Evolutionary conservation across 305 asterid species (phyloP).

Genomic region (Withania somnifera): DNA sequence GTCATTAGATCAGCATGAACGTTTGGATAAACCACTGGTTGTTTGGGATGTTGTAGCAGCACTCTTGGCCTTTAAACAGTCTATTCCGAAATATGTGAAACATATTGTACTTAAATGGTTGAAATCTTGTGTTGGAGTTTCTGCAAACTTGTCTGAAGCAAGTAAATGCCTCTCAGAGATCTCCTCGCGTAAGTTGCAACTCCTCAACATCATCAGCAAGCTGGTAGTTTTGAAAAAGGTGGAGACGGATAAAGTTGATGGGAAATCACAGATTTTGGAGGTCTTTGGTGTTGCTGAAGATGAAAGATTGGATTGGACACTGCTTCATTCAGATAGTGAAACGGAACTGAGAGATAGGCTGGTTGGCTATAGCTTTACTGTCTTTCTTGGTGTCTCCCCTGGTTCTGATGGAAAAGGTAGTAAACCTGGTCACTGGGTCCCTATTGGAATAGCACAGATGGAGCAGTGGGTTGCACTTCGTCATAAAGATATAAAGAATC

Average conservation of each 20-base stretch:
- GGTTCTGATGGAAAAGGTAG: conserved; percentile 10
- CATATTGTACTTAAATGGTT: conserved; percentile 53
- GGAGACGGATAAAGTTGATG: conserved; percentile 13
- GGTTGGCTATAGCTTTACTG: conserved; percentile 36
- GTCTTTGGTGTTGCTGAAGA: conserved; percentile 19
- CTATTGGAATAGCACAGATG: conserved; percentile 61
- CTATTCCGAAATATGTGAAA: conserved; percentile 37
- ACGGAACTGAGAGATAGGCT: conserved; percentile 75
- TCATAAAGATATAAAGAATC: conserved; percentile 28
- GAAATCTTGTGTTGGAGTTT: conserved; percentile 28
- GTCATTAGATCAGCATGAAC: conserved; percentile 45
- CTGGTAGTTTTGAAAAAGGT: conserved; percentile 39
- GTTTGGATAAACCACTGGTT: conserved; percentile 38
- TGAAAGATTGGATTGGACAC: conserved; percentile 39
- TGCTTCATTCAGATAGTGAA: conserved; percentile 46
- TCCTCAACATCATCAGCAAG: conserved; percentile 54
- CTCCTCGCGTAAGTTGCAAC: conserved; percentile 62
- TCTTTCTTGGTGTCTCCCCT: conserved; percentile 19
- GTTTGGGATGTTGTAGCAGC: conserved; percentile 69
- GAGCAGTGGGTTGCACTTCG: conserved; percentile 55
- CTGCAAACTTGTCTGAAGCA: conserved; percentile 27
- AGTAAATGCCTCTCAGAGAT: conserved; percentile 29
- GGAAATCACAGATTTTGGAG: conserved; percentile 19
- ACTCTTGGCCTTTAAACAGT: conserved; percentile 54
- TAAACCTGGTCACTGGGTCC: conserved; percentile 30